Evolutionary conservation across 768 basidiomycete genomes (phyloP), one percentile per base, ranked within the genome.

Genomic region (Pleurotus cornucopiae): DNA sequence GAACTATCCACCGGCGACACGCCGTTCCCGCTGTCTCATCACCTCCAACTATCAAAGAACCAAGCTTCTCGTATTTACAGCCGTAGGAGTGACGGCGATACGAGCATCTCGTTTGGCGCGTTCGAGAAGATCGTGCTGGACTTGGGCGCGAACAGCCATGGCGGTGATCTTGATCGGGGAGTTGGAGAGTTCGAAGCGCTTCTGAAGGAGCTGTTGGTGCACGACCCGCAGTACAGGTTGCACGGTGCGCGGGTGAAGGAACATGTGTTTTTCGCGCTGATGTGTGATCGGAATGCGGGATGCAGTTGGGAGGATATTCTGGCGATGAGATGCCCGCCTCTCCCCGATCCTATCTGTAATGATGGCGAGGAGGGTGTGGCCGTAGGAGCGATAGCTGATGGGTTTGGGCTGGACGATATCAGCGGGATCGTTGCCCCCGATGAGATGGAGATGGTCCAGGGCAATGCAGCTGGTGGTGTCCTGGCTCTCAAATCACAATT

Each of bases 231-330:
- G 20, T 58, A 64, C 34, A 67, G 71, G 25, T 58, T 74, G n/a
- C 49, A 53, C 43, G 70, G 67, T 49, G 58, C 62, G 23, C 57
- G 61, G 21, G 63, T 69, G 25, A 60, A 64, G 30, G 55, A 54
- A 13, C 71, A 74, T 43, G 48, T 58, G 0, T 71, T 72, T 49
- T 67, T 74, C 30, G 57, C 60, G 23, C 60, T 63, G 5, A 21
- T 72, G 23, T 48, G 54, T 14, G 58, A 56, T 7, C n/a, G n/a
- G 20, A 13, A 44, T 44, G 20, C n/a, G n/a, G 41, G 41, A 14
- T 44, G 41, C 20, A 51, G 65, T 9, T 74, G 72, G 73, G 55
- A 64, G 6, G 71, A 69, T 20, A 65, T 73, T 41, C 63, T 67
- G 46, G 63, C 60, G 23, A 46, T 72, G 56, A 61, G 58, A 41